Conservation (phyloP, 371 early-diverging fungal genomes). For the Lichtheimia corymbifera region DNA sequence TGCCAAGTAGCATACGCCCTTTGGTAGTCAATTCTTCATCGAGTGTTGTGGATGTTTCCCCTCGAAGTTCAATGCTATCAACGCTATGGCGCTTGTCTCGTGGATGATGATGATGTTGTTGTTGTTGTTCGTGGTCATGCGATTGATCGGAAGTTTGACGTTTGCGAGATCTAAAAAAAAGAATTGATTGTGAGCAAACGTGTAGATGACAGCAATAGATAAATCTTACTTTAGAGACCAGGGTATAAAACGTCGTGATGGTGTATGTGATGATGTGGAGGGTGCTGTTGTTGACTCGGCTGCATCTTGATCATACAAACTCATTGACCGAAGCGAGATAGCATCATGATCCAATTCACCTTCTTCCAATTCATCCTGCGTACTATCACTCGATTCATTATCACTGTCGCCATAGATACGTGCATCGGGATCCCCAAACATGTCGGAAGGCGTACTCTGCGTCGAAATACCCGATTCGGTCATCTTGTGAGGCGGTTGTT, state of each 20-base stretch:
- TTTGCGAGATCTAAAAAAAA: slow-evolving; percentile 16
- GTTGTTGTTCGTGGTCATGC: background rate
- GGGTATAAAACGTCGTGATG: slow-evolving; percentile 13
- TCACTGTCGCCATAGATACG: slow-evolving; percentile 11
- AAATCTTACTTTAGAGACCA: slow-evolving; percentile 15
- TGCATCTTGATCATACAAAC: slow-evolving; percentile 6
- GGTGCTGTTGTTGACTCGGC: background rate
- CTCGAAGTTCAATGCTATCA: slow-evolving; percentile 9
- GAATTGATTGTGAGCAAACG: background rate
- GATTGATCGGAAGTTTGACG: slow-evolving; percentile 6
- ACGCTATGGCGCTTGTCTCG: slow-evolving; percentile 15
- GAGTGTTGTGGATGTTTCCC: slow-evolving; percentile 7
- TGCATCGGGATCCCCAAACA: slow-evolving; percentile 6
- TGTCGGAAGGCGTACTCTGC: slow-evolving; percentile 10
- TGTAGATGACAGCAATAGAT: background rate
- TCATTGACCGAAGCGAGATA: slow-evolving; percentile 20
- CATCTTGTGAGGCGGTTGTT: background rate
- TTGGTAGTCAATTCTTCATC: slow-evolving; percentile 23
- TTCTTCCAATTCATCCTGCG: slow-evolving; percentile 16
- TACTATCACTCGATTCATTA: slow-evolving; percentile 18
- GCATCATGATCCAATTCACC: slow-evolving; percentile 19
- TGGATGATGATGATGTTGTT: background rate
- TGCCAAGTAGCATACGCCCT: slow-evolving; percentile 23
- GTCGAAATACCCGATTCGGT: slow-evolving; percentile 14
- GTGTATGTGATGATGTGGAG: too few species aligned